Percentiles rank a stretch among this genome's conserved stretches.
These are phyloP conservation scores for Santalum album DNA, from an alignment of 164 flowering plant species.

Conservation along the genomic window DNA sequence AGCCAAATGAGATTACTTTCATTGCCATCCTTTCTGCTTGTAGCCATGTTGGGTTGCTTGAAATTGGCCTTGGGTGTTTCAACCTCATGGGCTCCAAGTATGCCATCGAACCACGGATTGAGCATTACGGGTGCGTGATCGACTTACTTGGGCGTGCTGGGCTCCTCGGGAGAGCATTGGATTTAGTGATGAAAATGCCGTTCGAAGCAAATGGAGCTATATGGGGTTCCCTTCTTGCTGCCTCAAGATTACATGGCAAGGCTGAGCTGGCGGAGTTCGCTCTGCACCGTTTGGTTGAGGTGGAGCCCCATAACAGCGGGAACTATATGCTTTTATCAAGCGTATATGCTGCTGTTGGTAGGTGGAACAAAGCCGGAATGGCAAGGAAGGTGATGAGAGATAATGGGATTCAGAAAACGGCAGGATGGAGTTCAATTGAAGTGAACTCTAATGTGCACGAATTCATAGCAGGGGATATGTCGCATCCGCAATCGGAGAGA, in stretches of 20 bases:
- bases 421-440: constrained; percentile 53
- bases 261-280: constrained; percentile 46
- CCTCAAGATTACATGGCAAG: constrained; percentile 38
- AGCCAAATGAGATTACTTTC: constrained; percentile 55
- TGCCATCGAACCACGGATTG: constrained; percentile 37
- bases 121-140: constrained; percentile 68
- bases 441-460: constrained; percentile 34
- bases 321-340: constrained; percentile 52
- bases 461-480: constrained; percentile 38
- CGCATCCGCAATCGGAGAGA: constrained; percentile 25
- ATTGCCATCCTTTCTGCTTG: constrained; percentile 64
- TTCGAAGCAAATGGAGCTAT: constrained; percentile 57
- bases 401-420: constrained; percentile 36
- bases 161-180: constrained; percentile 37
- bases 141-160: constrained; percentile 68
- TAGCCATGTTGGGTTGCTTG: constrained; percentile 58
- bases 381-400: constrained; percentile 52
- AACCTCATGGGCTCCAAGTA: constrained; percentile 31
- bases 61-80: constrained; percentile 34
- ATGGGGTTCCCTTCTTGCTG: constrained; percentile 72
- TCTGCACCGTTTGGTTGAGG: constrained; percentile 28
- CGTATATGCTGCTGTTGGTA: constrained; percentile 43
- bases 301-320: constrained; percentile 65
- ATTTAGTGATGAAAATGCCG: constrained; percentile 45
- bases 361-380: constrained; percentile 41